Percentiles rank a stretch among this genome's conserved stretches.
These are phyloP conservation scores for Pseudoscleropodium purum DNA, from an alignment of 225 moss, liverwort and hornwort genomes.

Conservation along the genomic window DNA sequence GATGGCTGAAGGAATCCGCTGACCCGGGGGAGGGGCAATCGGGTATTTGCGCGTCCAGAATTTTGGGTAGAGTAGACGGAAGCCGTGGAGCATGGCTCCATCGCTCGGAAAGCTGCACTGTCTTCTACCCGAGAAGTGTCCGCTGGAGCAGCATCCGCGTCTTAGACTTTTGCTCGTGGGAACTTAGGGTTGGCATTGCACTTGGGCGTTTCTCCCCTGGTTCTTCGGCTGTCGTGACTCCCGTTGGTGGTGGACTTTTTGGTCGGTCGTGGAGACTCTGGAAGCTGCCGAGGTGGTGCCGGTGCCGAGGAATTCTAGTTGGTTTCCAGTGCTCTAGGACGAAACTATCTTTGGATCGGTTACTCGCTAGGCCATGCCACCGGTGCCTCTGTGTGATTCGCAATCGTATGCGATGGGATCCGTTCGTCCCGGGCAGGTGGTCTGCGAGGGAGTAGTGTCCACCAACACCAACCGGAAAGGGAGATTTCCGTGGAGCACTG, in stretches of 20 bases:
- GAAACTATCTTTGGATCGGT: neutral
- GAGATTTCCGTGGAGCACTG: neutral
- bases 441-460: neutral
- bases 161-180: neutral
- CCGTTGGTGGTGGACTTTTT: neutral
- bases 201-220: neutral
- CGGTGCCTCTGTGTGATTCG: neutral
- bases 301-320: neutral
- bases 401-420: neutral
- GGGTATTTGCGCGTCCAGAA: neutral
- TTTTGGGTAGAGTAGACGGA: neutral
- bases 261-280: neutral
- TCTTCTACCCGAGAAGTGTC: neutral
- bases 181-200: neutral
- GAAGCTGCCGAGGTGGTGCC: neutral
- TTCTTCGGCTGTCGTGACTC: neutral
- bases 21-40: neutral
- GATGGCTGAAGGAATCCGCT: neutral
- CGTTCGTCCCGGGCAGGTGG: neutral
- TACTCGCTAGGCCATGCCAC: neutral
- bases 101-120: neutral
- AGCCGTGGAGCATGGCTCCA: neutral
- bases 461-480: neutral
- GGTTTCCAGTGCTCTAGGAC: neutral
- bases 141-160: neutral